Evolutionary conservation across 1,284 basidiomycete genomes (phyloP), one percentile per base, ranked within the genome.

Genomic region (Xanthoconium separans): DNA sequence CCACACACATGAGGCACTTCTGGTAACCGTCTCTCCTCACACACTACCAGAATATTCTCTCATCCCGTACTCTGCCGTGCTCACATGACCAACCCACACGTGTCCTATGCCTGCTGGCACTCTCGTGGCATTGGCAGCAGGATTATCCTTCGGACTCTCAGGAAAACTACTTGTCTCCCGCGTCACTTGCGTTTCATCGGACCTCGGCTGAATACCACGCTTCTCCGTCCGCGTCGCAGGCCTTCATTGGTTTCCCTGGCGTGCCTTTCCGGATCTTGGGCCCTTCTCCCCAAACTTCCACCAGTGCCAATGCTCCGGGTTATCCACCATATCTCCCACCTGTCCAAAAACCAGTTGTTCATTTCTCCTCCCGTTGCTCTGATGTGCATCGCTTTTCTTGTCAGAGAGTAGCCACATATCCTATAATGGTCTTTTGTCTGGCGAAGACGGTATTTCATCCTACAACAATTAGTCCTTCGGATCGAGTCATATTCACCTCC

Each of bases 1-100:
- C 63, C 63, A 44, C 63, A 63, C 4, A 43, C 60, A 62, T 44
- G 59, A 60, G 58, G 59, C 59, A 40, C 12, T 20, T 16, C 34
- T 12, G 31, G 52, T 8, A 36, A 30, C 15, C 20, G 6, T 9
- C 7, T 27, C 33, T 12, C 31, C 49, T 52, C 58, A 44, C 50
- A 55, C 39, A 33, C 48, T 33, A 27, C 29, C 6, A 31, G 4
- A 44, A 16, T 20, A 16, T 42, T 30, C 15, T 41, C 44, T 42
- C 41, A 40, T 31, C 11, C 53, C 53, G 36, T 46, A 40, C 34
- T 37, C 45, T 18, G 13, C 40, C 33, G 13, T 51, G 33, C 51
- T 13, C 47, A 47, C 47, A 20, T 49, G 47, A 55, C 51, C 37
- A 10, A 10, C 30, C 30, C 7, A 22, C 44, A 31, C 44, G 37